Evolutionary conservation across 2,329 filamentous ascomycete genomes (phyloP), one percentile per base, ranked within the genome.

Genomic region (Alternaria panax): DNA sequence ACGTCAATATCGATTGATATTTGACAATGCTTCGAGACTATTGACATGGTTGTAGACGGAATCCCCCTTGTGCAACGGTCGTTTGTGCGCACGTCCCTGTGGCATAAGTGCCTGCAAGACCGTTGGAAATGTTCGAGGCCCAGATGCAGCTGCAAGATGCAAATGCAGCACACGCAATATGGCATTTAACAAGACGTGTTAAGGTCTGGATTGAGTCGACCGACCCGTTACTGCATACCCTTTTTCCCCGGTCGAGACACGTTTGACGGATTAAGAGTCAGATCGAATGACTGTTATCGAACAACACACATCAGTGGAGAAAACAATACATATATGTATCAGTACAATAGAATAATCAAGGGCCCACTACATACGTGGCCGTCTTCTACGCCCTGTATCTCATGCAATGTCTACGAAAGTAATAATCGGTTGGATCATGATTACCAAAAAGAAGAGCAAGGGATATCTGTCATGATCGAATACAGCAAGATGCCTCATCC

Each of bases 261-360:
- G 28, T 42, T 46, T 55, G 25, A 11, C 51, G 25, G 27, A 38
- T 55, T 41, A 40, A 55, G 36, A 27, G 27, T 59, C 56, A 42
- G 34, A 55, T 55, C 43, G 45, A 46, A 20, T 59, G 51, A 59
- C 56, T 43, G 43, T 43, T 48, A 48, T 53, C 30, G 56, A 53
- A 59, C 56, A 59, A 46, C 56, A 59, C 56, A 59, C 56, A 48
- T 45, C 42, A 55, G 56, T 59, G 56, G 56, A 59, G 56, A 54
- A 59, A 34, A 38, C 54, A 46, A 54, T 55, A 50, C 36, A 59
- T 50, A 50, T 50, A 55, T 51, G 25, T 46, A 50, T 50, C 45
- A 38, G 41, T 53, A 59, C 56, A 59, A 36, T 45, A 59, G 14
- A 24, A 50, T 36, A 16, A 59, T 36, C 38, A 50, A 38, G 56